Percentiles rank a stretch among this genome's conserved stretches.
These are phyloP conservation scores for Taiwanofungus camphoratus DNA, from an alignment of 1,284 basidiomycete species.

Conservation along the genomic window DNA sequence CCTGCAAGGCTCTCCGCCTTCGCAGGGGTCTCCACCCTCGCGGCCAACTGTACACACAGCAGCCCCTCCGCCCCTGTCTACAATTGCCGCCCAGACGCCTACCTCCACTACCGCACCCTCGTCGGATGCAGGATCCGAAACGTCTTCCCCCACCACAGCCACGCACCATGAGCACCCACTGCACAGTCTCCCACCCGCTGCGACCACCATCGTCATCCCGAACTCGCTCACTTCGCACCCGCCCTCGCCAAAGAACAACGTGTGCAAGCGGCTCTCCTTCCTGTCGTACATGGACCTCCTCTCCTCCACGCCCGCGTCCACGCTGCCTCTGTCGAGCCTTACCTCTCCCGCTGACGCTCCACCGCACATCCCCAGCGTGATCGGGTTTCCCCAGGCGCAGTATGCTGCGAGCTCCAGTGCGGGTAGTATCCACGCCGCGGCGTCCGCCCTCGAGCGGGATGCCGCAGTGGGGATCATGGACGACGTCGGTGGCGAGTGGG, in stretches of 20 bases:
- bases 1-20: slow-evolving; percentile 16
- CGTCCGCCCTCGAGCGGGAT: slow-evolving; percentile 20
- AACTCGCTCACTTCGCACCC: slow-evolving; percentile 33
- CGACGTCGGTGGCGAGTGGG: slow-evolving; percentile 75
- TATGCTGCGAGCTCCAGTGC: slow-evolving; percentile 23
- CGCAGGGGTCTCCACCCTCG: slow-evolving; percentile 15
- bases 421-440: slow-evolving; percentile 21
- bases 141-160: slow-evolving; percentile 36
- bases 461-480: slow-evolving; percentile 31
- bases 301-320: slow-evolving; percentile 65
- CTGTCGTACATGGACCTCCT: slow-evolving; percentile 82
- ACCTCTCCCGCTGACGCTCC: slow-evolving; percentile 61
- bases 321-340: slow-evolving; percentile 65
- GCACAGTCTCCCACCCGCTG: slow-evolving; percentile 20
- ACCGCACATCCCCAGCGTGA: slow-evolving; percentile 59
- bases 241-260: slow-evolving; percentile 48
- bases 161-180: slow-evolving; percentile 33
- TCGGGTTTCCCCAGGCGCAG: slow-evolving; percentile 34
- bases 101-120: slow-evolving; percentile 30
- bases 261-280: slow-evolving; percentile 77
- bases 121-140: slow-evolving; percentile 22
- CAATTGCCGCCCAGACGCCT: slow-evolving; percentile 36
- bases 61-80: slow-evolving; percentile 17
- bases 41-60: slow-evolving; percentile 20
- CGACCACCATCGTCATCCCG: slow-evolving; percentile 34